These are phyloP conservation scores for Gossypium ekmanianum DNA, from an alignment of 345 rosid species.

Conservation along the genomic window DNA sequence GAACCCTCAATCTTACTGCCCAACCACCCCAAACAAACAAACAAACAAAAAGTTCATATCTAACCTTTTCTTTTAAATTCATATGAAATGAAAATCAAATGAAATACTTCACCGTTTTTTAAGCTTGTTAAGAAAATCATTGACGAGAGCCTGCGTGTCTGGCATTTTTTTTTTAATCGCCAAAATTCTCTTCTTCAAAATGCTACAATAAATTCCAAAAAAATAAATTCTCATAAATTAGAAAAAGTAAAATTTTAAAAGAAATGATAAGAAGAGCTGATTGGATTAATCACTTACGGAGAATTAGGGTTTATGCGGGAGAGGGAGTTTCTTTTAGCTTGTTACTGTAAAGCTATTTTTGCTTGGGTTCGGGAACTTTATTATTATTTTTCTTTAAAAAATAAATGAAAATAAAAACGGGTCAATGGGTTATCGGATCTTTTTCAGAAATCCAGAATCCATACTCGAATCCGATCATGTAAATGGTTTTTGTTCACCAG, in stretches of 20 bases:
- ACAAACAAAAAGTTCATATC: background rate
- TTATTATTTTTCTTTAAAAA: background rate
- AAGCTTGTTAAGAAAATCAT: conserved; percentile 78
- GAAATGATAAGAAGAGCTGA: background rate
- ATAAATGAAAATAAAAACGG: background rate
- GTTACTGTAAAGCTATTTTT: background rate
- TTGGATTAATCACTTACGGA: background rate
- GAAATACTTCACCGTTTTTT: conserved; percentile 55
- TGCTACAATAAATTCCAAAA: background rate
- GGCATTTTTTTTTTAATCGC: conserved; percentile 46
- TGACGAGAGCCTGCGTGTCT: conserved; percentile 69
- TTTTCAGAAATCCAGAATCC: background rate
- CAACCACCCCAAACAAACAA: background rate
- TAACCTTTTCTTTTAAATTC: background rate
- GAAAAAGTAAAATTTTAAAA: background rate
- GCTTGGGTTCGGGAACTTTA: background rate
- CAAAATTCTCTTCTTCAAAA: conserved; percentile 29
- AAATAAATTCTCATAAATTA: background rate
- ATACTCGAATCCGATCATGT: background rate
- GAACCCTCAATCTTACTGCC: conserved; percentile 94
- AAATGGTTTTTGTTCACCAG: background rate
- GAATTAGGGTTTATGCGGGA: conserved; percentile 1
- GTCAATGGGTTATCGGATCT: background rate
- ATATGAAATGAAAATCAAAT: background rate
- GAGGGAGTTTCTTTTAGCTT: background rate